phyloP scores from a whole-genome alignment of 2,329 filamentous ascomycete species.

The Diplodia mutila region DNA sequence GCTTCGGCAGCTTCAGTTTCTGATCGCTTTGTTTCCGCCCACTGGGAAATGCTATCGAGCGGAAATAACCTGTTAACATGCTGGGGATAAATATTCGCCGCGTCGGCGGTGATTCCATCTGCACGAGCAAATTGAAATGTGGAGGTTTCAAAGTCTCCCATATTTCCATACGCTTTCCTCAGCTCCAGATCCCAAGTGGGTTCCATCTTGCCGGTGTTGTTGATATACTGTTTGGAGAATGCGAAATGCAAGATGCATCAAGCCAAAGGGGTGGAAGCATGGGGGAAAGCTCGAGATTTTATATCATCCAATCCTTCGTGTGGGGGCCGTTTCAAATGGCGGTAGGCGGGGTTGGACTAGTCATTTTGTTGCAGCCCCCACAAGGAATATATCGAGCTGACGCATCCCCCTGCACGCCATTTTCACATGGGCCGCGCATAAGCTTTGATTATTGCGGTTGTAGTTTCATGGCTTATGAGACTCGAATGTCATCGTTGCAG shows the following conservation, averaged over 20 bases:
- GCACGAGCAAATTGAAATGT: background rate
- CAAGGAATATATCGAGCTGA: background rate
- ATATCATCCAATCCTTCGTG: background rate
- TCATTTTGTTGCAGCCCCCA: background rate
- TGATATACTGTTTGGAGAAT: background rate
- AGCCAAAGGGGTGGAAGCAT: background rate
- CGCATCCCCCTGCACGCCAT: background rate
- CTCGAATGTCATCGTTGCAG: no score
- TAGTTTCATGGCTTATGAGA: no score
- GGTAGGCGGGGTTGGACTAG: background rate
- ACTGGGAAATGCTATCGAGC: background rate
- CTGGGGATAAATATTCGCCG: background rate
- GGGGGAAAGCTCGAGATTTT: background rate
- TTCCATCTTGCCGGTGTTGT: background rate
- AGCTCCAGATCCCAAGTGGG: background rate
- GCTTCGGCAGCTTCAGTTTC: background rate
- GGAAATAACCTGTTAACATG: background rate
- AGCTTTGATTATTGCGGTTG: background rate
- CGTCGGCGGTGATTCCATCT: background rate
- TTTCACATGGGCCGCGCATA: background rate
- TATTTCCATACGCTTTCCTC: background rate
- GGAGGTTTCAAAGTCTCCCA: background rate
- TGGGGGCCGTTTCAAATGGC: background rate
- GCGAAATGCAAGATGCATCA: background rate
- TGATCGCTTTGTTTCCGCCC: background rate